Evolutionary conservation across 2,329 filamentous ascomycete genomes (phyloP), one percentile per base, ranked within the genome.

Genomic region (Aspergillus sp.): DNA sequence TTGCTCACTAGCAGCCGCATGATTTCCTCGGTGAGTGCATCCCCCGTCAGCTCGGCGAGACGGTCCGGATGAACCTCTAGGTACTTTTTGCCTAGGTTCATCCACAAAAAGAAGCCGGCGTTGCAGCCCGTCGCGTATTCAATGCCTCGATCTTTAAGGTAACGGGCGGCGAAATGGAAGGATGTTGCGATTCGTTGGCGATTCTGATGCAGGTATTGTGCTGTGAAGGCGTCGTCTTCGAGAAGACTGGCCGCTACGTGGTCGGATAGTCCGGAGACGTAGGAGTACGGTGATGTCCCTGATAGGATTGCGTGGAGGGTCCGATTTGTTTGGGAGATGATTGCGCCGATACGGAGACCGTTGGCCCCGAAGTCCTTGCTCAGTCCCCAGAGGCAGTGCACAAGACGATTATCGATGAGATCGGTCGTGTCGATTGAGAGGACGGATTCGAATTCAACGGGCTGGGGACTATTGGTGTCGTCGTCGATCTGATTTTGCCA

Each of bases 31-130:
- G 68, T 66, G 11, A 72, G 26, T 29, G 26, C 55, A 49, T 67
- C 63, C 39, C 61, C 59, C 9, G 32, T 29, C 26, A 29, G 26
- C 26, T 29, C 26, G 26, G 26, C 26, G 26, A 7, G 26, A 2
- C 52, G 32, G 0, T 59, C 51, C 3, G 69, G 66, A 26, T 71
- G 68, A 4, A 54, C 32, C 26, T 69, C 63, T 3, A 54, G 62
- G 57, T 71, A 75, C 16, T 52, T 67, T 65, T 71, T 71, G 0
- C 73, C 73, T 2, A 87, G 65, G 65, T 86, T 77, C 2, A 84
- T 68, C 76, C 80, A 86, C 2, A 87, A 62, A 65, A 87, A 87
- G 65, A 86, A 85, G 0, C 81, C 84, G 0, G 84, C 84, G 61
- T 85, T 86, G 5, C 73, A 76, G 0, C 81, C 81, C 0, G 75